Conservation (phyloP, 768 basidiomycete genomes). For the Pleurotus salmoneostramineus region DNA sequence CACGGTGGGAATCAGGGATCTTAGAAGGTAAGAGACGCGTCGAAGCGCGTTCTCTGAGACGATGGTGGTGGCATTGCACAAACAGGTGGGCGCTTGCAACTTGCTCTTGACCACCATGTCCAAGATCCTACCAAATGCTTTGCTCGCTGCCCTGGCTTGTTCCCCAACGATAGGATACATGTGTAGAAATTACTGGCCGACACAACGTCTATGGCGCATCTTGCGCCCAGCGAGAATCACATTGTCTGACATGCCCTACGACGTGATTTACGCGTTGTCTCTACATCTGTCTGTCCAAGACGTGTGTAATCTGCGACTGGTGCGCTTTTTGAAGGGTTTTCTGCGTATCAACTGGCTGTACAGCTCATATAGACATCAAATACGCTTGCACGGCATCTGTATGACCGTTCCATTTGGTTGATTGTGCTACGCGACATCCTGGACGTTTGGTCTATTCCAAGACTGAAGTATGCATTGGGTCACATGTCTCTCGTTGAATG, state of each 20-base stretch:
- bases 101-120: too few relatives aligned
- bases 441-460: not conserved
- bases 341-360: too few relatives aligned
- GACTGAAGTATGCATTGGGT: not conserved
- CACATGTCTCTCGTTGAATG: not conserved
- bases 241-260: not conserved
- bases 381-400: not conserved
- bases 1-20: too few relatives aligned
- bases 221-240: not conserved
- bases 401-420: conserved; percentile 1
- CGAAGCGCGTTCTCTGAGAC: conserved; percentile 75
- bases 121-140: too few relatives aligned
- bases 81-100: too few relatives aligned
- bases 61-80: conserved; percentile 26
- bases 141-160: too few relatives aligned
- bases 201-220: too few relatives aligned
- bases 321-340: not conserved
- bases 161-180: too few relatives aligned
- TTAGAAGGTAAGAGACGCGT: conserved; percentile 40
- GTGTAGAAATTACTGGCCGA: too few relatives aligned
- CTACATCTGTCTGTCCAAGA: not conserved
- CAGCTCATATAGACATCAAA: not conserved
- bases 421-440: not conserved
- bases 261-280: not conserved
- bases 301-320: not conserved